phyloP scores from a whole-genome alignment of 148 eudicot species.

The Chenopodium album region DNA sequence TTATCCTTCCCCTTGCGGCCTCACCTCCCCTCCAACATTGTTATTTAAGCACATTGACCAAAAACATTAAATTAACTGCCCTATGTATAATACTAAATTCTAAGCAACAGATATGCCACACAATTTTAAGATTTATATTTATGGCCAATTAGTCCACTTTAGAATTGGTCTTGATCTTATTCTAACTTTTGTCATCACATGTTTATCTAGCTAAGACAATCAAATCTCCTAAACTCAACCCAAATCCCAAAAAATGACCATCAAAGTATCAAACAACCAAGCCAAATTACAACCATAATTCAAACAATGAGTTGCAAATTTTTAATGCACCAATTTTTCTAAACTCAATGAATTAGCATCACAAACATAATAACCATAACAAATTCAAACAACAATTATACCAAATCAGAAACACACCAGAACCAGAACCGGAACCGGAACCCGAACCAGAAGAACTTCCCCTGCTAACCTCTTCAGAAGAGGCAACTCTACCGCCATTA shows the following conservation, averaged over 20 bases:
- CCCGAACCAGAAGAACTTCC: conserved; percentile 27
- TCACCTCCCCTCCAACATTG: not conserved
- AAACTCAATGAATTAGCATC: not conserved
- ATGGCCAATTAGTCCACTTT: not conserved
- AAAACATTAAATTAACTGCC: not conserved
- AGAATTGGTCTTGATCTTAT: not conserved
- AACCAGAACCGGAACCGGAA: not conserved
- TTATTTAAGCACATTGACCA: not conserved
- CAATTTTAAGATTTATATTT: no score
- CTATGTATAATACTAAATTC: not conserved
- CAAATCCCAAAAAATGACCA: no score
- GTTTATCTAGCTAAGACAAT: no score
- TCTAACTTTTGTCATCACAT: not conserved
- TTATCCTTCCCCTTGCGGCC: not conserved
- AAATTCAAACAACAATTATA: not conserved
- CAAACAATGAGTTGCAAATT: not conserved
- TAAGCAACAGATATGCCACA: not conserved
- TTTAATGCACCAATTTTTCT: not conserved
- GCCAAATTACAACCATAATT: not conserved
- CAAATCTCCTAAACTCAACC: no score
- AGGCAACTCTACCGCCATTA: not conserved
- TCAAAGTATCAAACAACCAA: no score
- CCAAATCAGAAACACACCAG: conserved; percentile 4
- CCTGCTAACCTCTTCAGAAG: not conserved
- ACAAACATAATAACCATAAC: not conserved